phyloP scores from a whole-genome alignment of 768 basidiomycete genomes.

The Saitozyma sp. region DNA sequence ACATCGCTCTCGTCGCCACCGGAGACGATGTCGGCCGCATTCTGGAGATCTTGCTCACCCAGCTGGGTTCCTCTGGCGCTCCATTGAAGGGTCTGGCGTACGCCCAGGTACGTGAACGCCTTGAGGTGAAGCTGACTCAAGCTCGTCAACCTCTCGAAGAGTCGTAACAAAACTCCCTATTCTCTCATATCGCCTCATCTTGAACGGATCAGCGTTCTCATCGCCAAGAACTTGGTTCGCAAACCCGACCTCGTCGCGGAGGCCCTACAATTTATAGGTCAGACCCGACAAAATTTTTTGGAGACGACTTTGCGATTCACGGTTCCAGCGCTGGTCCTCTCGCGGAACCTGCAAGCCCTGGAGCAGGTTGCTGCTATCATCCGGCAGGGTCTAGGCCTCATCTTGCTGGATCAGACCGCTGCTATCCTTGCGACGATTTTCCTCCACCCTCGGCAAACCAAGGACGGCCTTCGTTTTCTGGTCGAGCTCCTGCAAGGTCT shows the following conservation, averaged over 20 bases:
- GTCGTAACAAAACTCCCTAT: slow-evolving; percentile 41
- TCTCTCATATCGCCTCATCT: slow-evolving; percentile 41
- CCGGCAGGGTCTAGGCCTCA: slow-evolving; percentile 25
- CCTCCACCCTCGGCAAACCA: slow-evolving; percentile 22
- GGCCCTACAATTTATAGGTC: slow-evolving; percentile 39
- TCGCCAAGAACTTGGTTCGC: slow-evolving; percentile 22
- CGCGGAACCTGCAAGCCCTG: slow-evolving; percentile 21
- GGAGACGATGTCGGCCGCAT: slow-evolving; percentile 24
- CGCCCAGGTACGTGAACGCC: slow-evolving; percentile 32
- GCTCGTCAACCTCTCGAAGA: slow-evolving; percentile 31
- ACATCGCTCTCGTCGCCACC: slow-evolving; percentile 23
- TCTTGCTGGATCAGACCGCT: slow-evolving; percentile 36
- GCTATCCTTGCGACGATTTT: slow-evolving; percentile 37
- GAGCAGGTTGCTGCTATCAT: slow-evolving; percentile 29
- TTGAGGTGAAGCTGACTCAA: slow-evolving; percentile 16
- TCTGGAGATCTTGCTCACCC: slow-evolving; percentile 32
- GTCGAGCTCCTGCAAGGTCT: slow-evolving; percentile 29
- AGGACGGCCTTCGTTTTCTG: slow-evolving; percentile 30
- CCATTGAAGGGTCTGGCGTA: slow-evolving; percentile 39
- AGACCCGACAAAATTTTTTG: slow-evolving; percentile 37
- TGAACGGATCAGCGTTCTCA: slow-evolving; percentile 36
- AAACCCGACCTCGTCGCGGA: slow-evolving; percentile 33
- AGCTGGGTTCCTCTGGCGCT: slow-evolving; percentile 28
- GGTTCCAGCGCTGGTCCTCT: slow-evolving; percentile 37
- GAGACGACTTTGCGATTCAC: slow-evolving; percentile 38